Base-by-base conservation (phyloP, 148 eudicot genomes). In the Silene uniflora region DNA sequence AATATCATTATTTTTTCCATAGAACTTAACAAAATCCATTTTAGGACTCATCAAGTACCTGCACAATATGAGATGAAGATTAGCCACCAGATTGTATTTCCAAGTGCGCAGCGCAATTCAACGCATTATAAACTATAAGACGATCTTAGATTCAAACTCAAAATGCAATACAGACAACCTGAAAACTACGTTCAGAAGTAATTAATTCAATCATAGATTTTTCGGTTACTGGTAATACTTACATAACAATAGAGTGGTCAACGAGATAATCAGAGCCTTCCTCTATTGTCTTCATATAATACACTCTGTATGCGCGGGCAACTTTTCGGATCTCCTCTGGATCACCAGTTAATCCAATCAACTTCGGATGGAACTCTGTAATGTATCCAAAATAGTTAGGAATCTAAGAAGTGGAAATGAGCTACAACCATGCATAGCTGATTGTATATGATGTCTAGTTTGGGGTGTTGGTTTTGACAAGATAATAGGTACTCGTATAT, bases 191-290 rank as follows among this genome's bases (percentile, higher is more conserved):
- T 49, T 49, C 55, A 11, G 55, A 49, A 49, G 56, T 16, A 52
- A 52, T 12, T 52, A 52, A 52, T 16, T 39, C 47, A 9, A 68
- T 21, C 42, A 71, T 54, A 71, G 21, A 24, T 0, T 46, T 67
- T 52, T 71, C 61, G 27, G 13, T 52, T 5, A 25, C 23, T 39
- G 55, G 24, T 23, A 3, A 62, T 58, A 84, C 96, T 62, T 89
- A 94, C 98, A 94, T 94, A 83, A 91, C 90, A 72, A 94, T 94
- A 17, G 98, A 94, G 85, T 94, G 98, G 77, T 94, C 98, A 17
- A 94, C 98, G 39, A 94, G 95, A 85, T 94, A 94, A 81, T 94
- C 98, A 44, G 91, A 86, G 78, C 88, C 98, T 83, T 94, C 98
- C 72, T 91, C 98, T 61, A 83, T 86, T 68, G 98, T 94, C 83